Base-by-base conservation (phyloP, 2,329 filamentous ascomycete genomes). In the Ceratocystis albifundus region DNA sequence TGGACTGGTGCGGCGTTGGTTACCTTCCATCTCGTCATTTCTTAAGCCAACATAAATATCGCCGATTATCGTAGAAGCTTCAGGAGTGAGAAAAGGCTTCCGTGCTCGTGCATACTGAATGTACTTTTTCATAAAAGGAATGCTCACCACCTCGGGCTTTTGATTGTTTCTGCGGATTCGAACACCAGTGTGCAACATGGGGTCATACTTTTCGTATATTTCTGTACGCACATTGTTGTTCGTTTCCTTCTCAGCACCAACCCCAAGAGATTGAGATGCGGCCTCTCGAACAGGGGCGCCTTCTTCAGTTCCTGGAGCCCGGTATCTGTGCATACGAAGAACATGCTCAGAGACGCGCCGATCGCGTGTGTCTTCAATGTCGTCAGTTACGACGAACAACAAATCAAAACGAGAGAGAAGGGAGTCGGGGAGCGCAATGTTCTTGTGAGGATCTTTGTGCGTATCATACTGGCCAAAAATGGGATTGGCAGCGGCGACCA, bases 61-160 rank as follows among this genome's bases (percentile, higher is more conserved):
- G 46, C 92, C 87, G 72, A 99, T 96, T 69, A 95, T 89, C 71
- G 96, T 90, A 10, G 91, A 90, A 4, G 94, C 93, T 57, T 90
- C 90, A 73, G 94, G 90, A 0, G 92, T 96, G 69, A 99, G 79
- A 50, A 96, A 80, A 0, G 94, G 94, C 82, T 91, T 95, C 73
- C 94, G 82, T 45, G 84, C 88, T 79, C 99, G 99, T 70, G 94
- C 91, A 75, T 99, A 99, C 74, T 99, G 94, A 59, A 99, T 95
- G 76, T 96, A 99, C 77, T 99, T 99, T 79, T 99, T 99, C 80
- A 99, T 91, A 77, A 99, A 99, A 0, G 92, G 89, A 68, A 99
- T 96, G 77, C 89, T 96, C 65, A 99, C 80, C 15, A 99, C 89
- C 74, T 96, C 91, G 4, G 89, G 84, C 70, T 88, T 88, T 75